These are phyloP conservation scores for Zangia roseola DNA, from an alignment of 768 basidiomycete genomes.

Conservation along the genomic window DNA sequence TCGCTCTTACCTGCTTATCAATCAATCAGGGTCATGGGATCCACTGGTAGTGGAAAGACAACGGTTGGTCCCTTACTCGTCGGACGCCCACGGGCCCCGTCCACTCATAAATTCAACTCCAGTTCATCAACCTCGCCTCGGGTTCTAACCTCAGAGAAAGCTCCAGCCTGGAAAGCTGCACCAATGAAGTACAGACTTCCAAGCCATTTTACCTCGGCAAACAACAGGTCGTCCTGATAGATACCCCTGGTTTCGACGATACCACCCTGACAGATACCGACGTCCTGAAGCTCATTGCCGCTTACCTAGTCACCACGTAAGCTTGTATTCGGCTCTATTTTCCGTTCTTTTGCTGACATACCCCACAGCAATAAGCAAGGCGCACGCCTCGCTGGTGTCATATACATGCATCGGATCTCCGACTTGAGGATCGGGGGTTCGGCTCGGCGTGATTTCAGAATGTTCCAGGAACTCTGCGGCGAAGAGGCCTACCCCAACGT, in stretches of 20 bases:
- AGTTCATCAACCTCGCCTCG: conserved; percentile 40
- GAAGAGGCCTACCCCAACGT: conserved; percentile 49
- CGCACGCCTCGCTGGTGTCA: conserved; percentile 44
- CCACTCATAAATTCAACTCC: conserved; percentile 3
- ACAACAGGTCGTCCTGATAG: conserved; percentile 47
- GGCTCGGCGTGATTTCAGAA: conserved; percentile 46
- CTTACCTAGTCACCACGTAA: conserved; percentile 32
- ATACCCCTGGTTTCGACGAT: conserved; percentile 66
- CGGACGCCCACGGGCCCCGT: neutral
- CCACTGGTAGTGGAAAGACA: conserved; percentile 36
- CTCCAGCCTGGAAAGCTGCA: conserved; percentile 36
- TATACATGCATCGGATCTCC: conserved; percentile 53
- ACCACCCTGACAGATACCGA: conserved; percentile 48
- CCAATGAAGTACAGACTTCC: conserved; percentile 33
- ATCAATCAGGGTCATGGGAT: conserved; percentile 32
- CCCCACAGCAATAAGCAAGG: conserved; percentile 33
- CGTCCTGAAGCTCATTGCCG: conserved; percentile 51
- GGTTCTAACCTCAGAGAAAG: conserved; percentile 33
- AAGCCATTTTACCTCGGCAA: conserved; percentile 28
- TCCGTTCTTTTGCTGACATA: conserved; percentile 9
- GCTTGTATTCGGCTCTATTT: neutral
- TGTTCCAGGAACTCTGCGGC: conserved; percentile 56
- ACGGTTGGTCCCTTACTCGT: conserved; percentile 25
- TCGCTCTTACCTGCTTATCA: conserved; percentile 24
- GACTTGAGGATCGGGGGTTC: conserved; percentile 50